Evolutionary conservation across 768 basidiomycete genomes (phyloP).

Genomic region (Myochromella boudieri): DNA sequence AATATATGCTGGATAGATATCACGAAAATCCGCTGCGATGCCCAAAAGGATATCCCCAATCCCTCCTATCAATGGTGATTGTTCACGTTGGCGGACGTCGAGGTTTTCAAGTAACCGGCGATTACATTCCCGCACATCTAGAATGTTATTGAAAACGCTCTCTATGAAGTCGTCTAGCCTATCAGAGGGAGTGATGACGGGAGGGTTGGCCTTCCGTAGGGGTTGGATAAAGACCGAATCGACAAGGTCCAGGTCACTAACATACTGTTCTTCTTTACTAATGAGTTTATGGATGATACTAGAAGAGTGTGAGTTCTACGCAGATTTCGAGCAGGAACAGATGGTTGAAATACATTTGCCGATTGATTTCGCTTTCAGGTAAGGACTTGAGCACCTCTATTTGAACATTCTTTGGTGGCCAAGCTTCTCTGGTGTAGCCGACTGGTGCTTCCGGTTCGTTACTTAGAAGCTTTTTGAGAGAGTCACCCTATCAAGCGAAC

Average conservation of each 20-base stretch:
- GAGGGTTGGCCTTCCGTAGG: constrained; percentile 42
- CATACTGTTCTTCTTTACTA: constrained; percentile 85
- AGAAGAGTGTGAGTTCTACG: too few species aligned
- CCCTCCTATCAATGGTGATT: constrained; percentile 75
- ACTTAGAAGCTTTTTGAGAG: constrained; percentile 25
- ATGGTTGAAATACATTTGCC: constrained; percentile 58
- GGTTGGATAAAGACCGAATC: constrained; percentile 64
- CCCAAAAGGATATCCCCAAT: constrained; percentile 90
- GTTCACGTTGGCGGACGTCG: constrained; percentile 83
- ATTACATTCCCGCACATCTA: constrained; percentile 81
- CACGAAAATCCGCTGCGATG: constrained; percentile 83
- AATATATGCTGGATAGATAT: constrained; percentile 83
- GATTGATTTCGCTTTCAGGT: constrained; percentile 74
- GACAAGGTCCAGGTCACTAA: constrained; percentile 83
- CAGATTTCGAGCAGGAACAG: too few species aligned
- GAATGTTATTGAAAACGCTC: constrained; percentile 85
- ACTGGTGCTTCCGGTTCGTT: constrained; percentile 28
- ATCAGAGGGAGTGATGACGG: constrained; percentile 43
- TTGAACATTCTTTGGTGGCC: constrained; percentile 48
- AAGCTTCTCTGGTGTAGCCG: constrained; percentile 49
- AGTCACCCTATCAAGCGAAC: constrained; percentile 24
- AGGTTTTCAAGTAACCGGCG: constrained; percentile 79
- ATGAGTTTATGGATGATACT: constrained; percentile 89
- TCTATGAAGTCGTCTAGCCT: constrained; percentile 81
- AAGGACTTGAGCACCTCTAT: constrained; percentile 43